Conservation (phyloP, 2,329 filamentous ascomycete species). For the Microcyclospora pomicola region DNA sequence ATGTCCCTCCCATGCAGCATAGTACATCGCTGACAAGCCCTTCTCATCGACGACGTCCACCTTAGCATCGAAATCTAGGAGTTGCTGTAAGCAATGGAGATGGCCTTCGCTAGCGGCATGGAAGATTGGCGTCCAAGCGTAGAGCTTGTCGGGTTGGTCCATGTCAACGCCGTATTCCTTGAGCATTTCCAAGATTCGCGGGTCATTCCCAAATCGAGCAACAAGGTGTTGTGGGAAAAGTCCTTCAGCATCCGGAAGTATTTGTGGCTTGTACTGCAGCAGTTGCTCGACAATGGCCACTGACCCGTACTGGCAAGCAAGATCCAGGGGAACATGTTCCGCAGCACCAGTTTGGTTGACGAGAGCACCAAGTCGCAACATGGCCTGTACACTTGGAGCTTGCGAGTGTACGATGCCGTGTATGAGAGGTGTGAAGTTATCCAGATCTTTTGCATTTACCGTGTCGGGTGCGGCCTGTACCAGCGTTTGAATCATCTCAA, state of each 20-base stretch:
- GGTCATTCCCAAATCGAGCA: slow-evolving; percentile 71
- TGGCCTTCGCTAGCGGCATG: slow-evolving; percentile 95
- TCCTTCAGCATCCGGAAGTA: slow-evolving; percentile 91
- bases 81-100: slow-evolving; percentile 67
- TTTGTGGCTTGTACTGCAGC: slow-evolving; percentile 61
- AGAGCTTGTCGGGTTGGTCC: slow-evolving; percentile 86
- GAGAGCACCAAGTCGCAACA: slow-evolving; percentile 66
- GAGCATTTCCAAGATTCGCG: slow-evolving; percentile 64
- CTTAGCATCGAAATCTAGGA: slow-evolving; percentile 68
- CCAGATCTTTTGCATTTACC: slow-evolving; percentile 80
- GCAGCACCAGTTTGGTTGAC: slow-evolving; percentile 75
- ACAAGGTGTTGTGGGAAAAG: slow-evolving; percentile 95
- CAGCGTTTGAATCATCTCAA: slow-evolving; percentile 37
- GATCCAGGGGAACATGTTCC: slow-evolving; percentile 85
- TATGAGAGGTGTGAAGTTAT: slow-evolving; percentile 93
- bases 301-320: slow-evolving; percentile 89
- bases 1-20: slow-evolving; percentile 95
- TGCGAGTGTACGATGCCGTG: slow-evolving; percentile 87
- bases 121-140: slow-evolving; percentile 93
- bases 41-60: slow-evolving; percentile 81
- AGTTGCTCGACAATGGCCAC: slow-evolving; percentile 73
- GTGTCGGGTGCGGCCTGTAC: slow-evolving; percentile 46
- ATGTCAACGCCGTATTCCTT: slow-evolving; percentile 79
- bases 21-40: slow-evolving; percentile 87
- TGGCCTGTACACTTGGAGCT: slow-evolving; percentile 61